Base-by-base conservation (phyloP, 2,329 filamentous ascomycete species). In the Arthrobotrys conoides region DNA sequence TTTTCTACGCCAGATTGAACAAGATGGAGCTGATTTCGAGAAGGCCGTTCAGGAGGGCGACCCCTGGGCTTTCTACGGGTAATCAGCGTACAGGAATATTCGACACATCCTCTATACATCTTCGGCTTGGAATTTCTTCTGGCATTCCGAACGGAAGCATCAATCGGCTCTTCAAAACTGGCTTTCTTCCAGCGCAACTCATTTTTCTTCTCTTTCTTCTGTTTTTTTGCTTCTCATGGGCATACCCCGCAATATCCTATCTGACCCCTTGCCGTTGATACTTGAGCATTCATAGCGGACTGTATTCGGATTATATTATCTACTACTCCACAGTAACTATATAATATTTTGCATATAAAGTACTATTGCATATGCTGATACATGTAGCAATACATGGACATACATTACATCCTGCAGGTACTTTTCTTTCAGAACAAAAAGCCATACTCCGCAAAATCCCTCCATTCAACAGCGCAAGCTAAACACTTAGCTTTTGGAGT, bases 221-320 rank as follows among this genome's bases (percentile, higher is more conserved):
- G n/a, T 22, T 38, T 41, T 14, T 20, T 6, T 41, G 1, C 49
- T 53, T 20, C n/a, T 3, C 10, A 5, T 9, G 27, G 65, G 30
- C 65, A 41, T 71, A 71, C 73, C 73, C 73, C 73, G 67, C 73
- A 77, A 77, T 71, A 68, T 51, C 61, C 73, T 77, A 77, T 68
- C 49, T 71, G 36, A 49, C 36, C 33, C 33, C 53, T 46, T 46
- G 46, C 24, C 51, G 30, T 59, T 66, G 46, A 30, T 53, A 71
- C 64, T 14, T 66, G 51, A 65, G 72, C 57, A 71, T 51, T 59
- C 57, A 67, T 27, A 41, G 36, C 49, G 38, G 65, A 41, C 59
- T 59, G 30, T 76, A 30, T 70, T 69, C 55, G 57, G 55, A 65
- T 36, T 33, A 65, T 33, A 33, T n/a, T 12, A 9, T 38, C 36